A percentile compares a stretch with the other conserved stretches of the same genome.
These are phyloP conservation scores for Emmonsiellopsis sp. DNA, from an alignment of 2,329 filamentous ascomycete genomes.

Conservation along the genomic window DNA sequence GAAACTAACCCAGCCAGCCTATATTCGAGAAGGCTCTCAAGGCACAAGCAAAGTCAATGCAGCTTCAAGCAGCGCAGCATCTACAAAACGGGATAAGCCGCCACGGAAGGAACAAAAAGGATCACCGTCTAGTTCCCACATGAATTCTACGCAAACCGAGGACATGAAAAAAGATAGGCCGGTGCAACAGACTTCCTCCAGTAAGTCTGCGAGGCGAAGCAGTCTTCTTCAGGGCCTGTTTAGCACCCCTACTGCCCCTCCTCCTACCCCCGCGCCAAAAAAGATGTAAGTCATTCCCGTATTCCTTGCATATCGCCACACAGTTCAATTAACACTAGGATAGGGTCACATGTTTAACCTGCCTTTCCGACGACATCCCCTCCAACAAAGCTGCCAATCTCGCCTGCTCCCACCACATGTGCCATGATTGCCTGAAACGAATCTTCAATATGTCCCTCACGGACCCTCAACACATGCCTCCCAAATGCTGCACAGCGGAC, in stretches of 20 bases:
- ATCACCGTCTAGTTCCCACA: neutral
- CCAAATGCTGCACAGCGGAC: conserved; percentile 65
- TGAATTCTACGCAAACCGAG: neutral
- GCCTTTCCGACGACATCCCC: conserved; percentile 57
- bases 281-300: conserved; percentile 7
- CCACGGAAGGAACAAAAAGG: neutral
- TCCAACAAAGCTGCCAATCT: conserved; percentile 58
- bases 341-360: conserved; percentile 64
- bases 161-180: neutral
- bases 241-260: conserved; percentile 4
- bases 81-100: neutral
- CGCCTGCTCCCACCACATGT: conserved; percentile 73
- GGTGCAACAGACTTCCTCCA: neutral
- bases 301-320: no score
- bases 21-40: neutral
- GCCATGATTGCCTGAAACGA: conserved; percentile 62
- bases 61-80: neutral
- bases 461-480: conserved; percentile 75
- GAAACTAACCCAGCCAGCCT: neutral
- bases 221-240: conserved; percentile 6
- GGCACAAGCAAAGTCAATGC: neutral
- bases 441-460: conserved; percentile 66
- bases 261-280: conserved; percentile 2
- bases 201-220: conserved; percentile 4
- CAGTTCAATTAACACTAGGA: conserved; percentile 9